A percentile compares a stretch with the other conserved stretches of the same genome.
Evolutionary conservation across 495 filamentous ascomycete species (phyloP).

Genomic region (Hypoxylon fuscum): DNA sequence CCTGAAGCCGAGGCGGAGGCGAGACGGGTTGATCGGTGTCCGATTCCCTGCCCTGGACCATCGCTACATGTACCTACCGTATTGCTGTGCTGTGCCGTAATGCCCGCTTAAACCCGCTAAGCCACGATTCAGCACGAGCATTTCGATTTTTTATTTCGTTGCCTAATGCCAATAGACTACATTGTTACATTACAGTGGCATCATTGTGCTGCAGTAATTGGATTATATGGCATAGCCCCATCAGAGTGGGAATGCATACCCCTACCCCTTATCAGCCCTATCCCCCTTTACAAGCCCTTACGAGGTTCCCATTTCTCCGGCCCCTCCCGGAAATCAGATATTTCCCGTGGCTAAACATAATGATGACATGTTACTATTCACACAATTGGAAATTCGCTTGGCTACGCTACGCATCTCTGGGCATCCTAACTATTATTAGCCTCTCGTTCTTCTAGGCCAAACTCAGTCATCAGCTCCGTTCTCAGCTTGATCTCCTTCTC

Average conservation of each 20-base stretch:
- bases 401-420: background rate
- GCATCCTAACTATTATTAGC: conserved; percentile 11
- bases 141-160: conserved; percentile 7
- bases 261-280: too few relatives aligned
- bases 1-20: background rate
- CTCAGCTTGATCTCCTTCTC: conserved; percentile 42
- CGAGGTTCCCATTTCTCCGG: too few relatives aligned
- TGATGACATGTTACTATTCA: background rate
- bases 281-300: too few relatives aligned
- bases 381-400: background rate
- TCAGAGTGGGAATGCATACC: too few relatives aligned
- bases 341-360: too few relatives aligned
- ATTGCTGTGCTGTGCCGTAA: too few relatives aligned
- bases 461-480: conserved; percentile 43
- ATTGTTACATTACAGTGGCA: background rate
- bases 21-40: conserved; percentile 3
- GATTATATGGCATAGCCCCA: background rate
- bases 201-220: background rate
- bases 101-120: conserved; percentile 17
- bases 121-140: conserved; percentile 15
- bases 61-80: too few relatives aligned
- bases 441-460: conserved; percentile 40
- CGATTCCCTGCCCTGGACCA: conserved; percentile 8
- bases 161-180: background rate
- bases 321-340: too few relatives aligned